These are phyloP conservation scores for Chytridiales sp. DNA, from an alignment of 371 early-diverging fungal genomes.

Conservation along the genomic window DNA sequence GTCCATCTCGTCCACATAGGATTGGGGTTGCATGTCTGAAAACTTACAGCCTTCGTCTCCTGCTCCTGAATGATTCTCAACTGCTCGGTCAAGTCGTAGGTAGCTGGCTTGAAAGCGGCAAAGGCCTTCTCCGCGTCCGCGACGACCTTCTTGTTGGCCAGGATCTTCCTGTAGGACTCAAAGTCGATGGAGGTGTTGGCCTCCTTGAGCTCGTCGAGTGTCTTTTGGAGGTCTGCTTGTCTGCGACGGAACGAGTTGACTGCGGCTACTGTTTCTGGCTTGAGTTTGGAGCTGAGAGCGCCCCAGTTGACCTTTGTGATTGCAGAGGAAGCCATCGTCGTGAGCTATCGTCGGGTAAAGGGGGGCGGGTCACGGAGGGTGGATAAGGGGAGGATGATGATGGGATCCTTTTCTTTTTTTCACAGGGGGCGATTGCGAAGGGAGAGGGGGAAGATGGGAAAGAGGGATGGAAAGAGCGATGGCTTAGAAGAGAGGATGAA, in stretches of 20 bases:
- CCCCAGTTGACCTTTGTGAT: conserved; percentile 74
- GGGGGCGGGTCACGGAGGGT: too few species aligned
- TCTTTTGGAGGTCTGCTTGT: conserved; percentile 82
- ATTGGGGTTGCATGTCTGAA: too few species aligned
- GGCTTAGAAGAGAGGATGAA: too few species aligned
- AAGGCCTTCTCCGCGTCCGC: conserved; percentile 86
- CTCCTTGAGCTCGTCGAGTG: conserved; percentile 78
- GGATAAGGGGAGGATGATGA: too few species aligned
- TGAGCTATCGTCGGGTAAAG: too few species aligned
- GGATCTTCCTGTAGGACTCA: conserved; percentile 75
- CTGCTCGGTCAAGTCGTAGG: conserved; percentile 83
- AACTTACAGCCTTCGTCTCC: conserved; percentile 82
- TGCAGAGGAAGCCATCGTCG: too few species aligned
- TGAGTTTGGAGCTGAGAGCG: conserved; percentile 77
- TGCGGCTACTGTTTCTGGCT: conserved; percentile 85
- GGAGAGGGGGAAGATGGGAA: too few species aligned
- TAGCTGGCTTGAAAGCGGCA: conserved; percentile 75
- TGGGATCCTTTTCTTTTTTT: too few species aligned
- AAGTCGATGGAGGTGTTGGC: conserved; percentile 83
- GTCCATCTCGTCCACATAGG: too few species aligned
- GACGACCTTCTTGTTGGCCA: conserved; percentile 88
- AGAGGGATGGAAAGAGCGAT: too few species aligned
- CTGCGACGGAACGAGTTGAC: conserved; percentile 92
- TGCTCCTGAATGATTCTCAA: conserved; percentile 82
- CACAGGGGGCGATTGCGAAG: too few species aligned